Evolutionary conservation across 495 filamentous ascomycete genomes (phyloP).

Genomic region (Diplogelasinospora grovesii): DNA sequence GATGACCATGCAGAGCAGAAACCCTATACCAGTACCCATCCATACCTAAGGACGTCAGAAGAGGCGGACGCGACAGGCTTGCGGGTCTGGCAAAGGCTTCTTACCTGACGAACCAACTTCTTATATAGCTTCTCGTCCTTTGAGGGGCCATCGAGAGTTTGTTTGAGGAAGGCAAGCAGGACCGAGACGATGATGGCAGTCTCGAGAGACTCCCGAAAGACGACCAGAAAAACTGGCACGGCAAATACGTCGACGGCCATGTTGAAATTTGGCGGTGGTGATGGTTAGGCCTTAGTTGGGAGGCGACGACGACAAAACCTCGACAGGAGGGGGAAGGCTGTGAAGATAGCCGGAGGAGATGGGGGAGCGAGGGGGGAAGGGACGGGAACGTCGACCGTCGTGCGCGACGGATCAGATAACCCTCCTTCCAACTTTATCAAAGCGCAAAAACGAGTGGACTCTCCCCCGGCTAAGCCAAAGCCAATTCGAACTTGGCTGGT

Average conservation of each 20-base stretch:
- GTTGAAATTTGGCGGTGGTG: too few species aligned
- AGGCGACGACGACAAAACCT: neutral
- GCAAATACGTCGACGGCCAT: slow-evolving; percentile 56
- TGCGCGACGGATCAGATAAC: too few species aligned
- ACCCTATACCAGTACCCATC: slow-evolving; percentile 56
- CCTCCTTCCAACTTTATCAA: too few species aligned
- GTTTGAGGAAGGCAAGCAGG: slow-evolving; percentile 73
- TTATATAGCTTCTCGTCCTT: slow-evolving; percentile 54
- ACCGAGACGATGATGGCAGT: slow-evolving; percentile 77
- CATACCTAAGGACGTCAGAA: slow-evolving; percentile 49
- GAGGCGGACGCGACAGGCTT: neutral
- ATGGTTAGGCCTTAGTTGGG: too few species aligned
- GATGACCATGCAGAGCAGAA: slow-evolving; percentile 60
- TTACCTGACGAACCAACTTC: slow-evolving; percentile 64
- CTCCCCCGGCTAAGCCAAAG: too few species aligned
- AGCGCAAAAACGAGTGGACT: too few species aligned
- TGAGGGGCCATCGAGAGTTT: slow-evolving; percentile 57
- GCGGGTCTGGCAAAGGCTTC: neutral
- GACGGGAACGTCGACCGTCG: too few species aligned
- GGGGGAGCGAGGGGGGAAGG: too few species aligned
- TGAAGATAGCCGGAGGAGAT: too few species aligned
- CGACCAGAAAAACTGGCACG: slow-evolving; percentile 76
- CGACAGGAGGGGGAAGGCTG: neutral
- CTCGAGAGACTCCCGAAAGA: slow-evolving; percentile 79
- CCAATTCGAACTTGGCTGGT: too few species aligned